A percentile compares a stretch with the other conserved stretches of the same genome.
Conservation (phyloP, 176 grass and related monocot genomes). For the Guadua angustifolia region DNA sequence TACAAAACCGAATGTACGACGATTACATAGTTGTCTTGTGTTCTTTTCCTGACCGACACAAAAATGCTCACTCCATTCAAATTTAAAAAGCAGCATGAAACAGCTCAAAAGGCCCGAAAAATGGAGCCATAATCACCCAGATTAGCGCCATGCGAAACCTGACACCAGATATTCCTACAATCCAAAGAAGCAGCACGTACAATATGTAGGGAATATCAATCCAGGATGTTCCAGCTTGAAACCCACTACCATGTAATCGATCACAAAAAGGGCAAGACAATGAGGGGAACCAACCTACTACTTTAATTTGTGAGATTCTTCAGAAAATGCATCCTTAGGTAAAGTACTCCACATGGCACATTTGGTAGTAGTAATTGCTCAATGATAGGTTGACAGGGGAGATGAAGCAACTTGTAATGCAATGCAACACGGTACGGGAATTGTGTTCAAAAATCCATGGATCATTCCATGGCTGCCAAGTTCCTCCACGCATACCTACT, state of each 20-base stretch:
- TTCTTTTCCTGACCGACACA: neutral
- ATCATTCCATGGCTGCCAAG: neutral
- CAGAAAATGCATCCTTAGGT: neutral
- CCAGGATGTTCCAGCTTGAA: conserved; percentile 20
- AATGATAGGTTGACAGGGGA: neutral
- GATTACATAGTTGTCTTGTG: neutral
- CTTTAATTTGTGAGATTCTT: conserved; percentile 22
- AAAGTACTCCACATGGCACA: neutral
- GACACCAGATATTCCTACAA: conserved; percentile 18
- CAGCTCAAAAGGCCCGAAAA: neutral
- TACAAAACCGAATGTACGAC: neutral
- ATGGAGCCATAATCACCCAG: neutral
- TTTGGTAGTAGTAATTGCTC: neutral
- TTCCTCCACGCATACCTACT: neutral
- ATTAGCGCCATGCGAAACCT: conserved; percentile 11
- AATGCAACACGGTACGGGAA: neutral
- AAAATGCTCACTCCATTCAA: neutral
- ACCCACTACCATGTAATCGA: conserved; percentile 2
- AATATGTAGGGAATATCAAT: conserved; percentile 32
- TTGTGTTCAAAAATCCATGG: neutral
- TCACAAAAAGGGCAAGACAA: conserved; percentile 12
- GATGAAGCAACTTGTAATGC: neutral
- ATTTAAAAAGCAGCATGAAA: neutral
- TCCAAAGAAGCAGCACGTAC: conserved; percentile 18
- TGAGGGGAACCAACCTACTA: neutral